Base-by-base conservation (phyloP, 2,329 filamentous ascomycete species). In the Talaromyces sp. region DNA sequence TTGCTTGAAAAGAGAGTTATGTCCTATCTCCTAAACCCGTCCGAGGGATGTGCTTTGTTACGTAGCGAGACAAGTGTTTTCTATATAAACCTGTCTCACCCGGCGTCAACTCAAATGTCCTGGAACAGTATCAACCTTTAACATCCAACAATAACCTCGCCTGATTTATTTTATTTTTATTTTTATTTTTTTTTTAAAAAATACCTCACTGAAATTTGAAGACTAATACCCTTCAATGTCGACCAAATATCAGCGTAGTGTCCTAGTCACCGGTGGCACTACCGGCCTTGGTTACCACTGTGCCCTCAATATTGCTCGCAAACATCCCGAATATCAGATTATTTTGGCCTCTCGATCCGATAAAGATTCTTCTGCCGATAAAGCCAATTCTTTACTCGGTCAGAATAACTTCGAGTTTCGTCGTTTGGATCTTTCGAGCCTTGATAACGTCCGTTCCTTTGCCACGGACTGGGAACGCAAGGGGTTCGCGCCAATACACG, bases 211-310 rank as follows among this genome's bases (percentile, higher is more conserved):
- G 23, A 23, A 23, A 23, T 23, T 23, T 23, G 23, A 36, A 9
- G 33, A 4, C 33, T 36, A 36, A 14, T 9, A 14, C n/a, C 7
- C 8, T 6, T 50, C 31, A 33, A 57, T 61, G 53, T 42, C 53
- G 2, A 44, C 5, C 23, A 52, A 52, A 16, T 56, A 51, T 33
- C 30, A 33, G 31, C 55, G 60, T 30, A 58, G 27, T 16, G 16
- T 61, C 9, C 55, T 82, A n/a, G 61, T 82, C 34, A 83, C 80
- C 0, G 81, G 81, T 16, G 81, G 81, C 5, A 82, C 80, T 1
- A 57, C 65, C 9, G 75, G 75, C 10, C 67, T 83, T 0, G 81
- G 81, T 1, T 82, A 78, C 60, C 65, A 81, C 8, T 69, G 72
- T 23, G 76, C 81, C 1, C 67, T 76, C 1, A 63, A 65, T 2